Conservation (phyloP, 164 flowering plant species). For the Kingdonia uniflora region DNA sequence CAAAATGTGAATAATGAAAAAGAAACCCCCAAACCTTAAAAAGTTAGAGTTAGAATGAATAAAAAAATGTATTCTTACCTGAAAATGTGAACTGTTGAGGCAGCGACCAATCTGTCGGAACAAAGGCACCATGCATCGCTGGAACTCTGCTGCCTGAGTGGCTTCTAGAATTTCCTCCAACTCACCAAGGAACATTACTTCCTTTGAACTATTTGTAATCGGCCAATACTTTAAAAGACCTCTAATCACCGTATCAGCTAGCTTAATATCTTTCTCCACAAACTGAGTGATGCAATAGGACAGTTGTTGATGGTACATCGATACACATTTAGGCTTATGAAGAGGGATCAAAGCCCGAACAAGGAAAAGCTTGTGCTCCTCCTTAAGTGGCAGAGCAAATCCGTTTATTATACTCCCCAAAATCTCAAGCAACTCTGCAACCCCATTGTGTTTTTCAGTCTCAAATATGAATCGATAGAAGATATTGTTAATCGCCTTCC, state of each 20-base stretch:
- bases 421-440: constrained; percentile 73
- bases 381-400: constrained; percentile 76
- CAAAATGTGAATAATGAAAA: too few relatives aligned
- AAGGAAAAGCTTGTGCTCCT: constrained; percentile 79
- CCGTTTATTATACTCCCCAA: constrained; percentile 77
- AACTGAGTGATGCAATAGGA: constrained; percentile 76
- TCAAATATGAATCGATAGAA: constrained; percentile 63
- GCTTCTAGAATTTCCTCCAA: constrained; percentile 79
- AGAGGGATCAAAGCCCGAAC: constrained; percentile 71
- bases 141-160: constrained; percentile 73
- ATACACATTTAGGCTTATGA: constrained; percentile 70
- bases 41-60: too few relatives aligned
- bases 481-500: constrained; percentile 71
- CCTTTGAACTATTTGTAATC: constrained; percentile 69
- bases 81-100: constrained; percentile 76
- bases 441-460: constrained; percentile 71
- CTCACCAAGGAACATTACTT: constrained; percentile 78
- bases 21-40: too few relatives aligned
- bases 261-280: constrained; percentile 74
- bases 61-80: constrained; percentile 27
- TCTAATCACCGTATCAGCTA: constrained; percentile 70
- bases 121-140: constrained; percentile 72
- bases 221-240: constrained; percentile 88
- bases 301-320: constrained; percentile 75
- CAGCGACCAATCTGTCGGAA: constrained; percentile 65